A percentile compares a stretch with the other conserved stretches of the same genome.
Conservation (phyloP, 257 asterid genomes). For the Solanum paucissectum region DNA sequence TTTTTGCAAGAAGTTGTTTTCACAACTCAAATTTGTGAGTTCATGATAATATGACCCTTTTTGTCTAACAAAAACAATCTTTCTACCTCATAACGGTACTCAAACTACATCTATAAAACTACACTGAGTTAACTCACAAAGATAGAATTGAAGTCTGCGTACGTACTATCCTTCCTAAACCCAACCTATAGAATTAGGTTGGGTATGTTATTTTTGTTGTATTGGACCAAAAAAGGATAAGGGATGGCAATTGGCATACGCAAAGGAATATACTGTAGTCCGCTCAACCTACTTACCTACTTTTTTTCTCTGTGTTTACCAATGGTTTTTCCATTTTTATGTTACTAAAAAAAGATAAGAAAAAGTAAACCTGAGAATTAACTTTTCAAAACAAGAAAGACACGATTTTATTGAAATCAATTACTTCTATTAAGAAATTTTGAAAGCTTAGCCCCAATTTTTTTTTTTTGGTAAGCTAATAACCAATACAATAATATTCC, state of each 20-base stretch:
- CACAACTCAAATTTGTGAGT: background rate
- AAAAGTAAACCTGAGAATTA: background rate
- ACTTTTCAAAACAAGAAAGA: background rate
- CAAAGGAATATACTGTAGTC: background rate
- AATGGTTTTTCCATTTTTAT: background rate
- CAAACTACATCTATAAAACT: too few relatives aligned
- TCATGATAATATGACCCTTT: background rate
- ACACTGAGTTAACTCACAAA: too few relatives aligned
- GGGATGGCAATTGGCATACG: background rate
- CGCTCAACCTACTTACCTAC: background rate
- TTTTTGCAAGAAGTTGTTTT: background rate
- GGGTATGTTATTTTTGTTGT: background rate
- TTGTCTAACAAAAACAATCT: background rate
- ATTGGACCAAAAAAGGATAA: background rate
- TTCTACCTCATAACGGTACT: too few relatives aligned
- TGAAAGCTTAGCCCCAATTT: background rate
- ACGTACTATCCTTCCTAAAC: too few relatives aligned
- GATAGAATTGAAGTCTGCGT: too few relatives aligned
- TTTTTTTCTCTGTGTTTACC: background rate
- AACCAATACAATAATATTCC: background rate
- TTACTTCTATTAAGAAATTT: background rate
- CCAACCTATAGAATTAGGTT: too few relatives aligned
- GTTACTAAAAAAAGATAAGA: background rate
- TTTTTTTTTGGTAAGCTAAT: background rate
- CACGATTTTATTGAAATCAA: background rate